Evolutionary conservation across 768 basidiomycete species (phyloP).

Genomic region (Lentinula sp.): DNA sequence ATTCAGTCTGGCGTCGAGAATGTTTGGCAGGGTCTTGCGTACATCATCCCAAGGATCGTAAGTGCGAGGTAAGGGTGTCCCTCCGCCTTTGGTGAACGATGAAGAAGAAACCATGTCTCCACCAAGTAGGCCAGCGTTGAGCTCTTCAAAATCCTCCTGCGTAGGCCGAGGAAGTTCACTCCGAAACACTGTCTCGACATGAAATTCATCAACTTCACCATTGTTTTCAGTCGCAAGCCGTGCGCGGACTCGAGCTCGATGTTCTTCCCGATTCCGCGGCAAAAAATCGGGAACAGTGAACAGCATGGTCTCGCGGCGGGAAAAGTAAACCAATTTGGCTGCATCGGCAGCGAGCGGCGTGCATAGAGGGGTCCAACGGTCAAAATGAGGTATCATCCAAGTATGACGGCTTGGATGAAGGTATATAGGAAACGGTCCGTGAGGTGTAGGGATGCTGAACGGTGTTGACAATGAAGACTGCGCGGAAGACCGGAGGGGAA

Average conservation of each 20-base stretch:
- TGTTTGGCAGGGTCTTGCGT: background rate
- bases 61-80: background rate
- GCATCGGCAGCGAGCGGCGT: slow-evolving; percentile 46
- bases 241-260: slow-evolving; percentile 14
- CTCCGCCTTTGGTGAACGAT: background rate
- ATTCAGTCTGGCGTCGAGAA: background rate
- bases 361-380: slow-evolving; percentile 18
- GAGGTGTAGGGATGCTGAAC: slow-evolving; percentile 23
- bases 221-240: background rate
- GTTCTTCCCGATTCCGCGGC: slow-evolving; percentile 24
- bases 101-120: slow-evolving; percentile 11
- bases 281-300: slow-evolving; percentile 36
- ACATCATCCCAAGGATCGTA: background rate
- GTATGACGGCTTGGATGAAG: slow-evolving; percentile 22
- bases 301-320: slow-evolving; percentile 44
- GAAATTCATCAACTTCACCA: background rate
- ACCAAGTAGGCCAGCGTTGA: slow-evolving; percentile 38
- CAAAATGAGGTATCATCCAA: slow-evolving; percentile 23
- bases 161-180: slow-evolving; percentile 27
- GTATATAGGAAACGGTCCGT: slow-evolving; percentile 46
- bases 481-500: slow-evolving; percentile 34
- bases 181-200: background rate
- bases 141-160: slow-evolving; percentile 52
- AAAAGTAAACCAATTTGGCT: slow-evolving; percentile 59
- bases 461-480: background rate